phyloP scores from a whole-genome alignment of 2,329 filamentous ascomycete genomes.

The Coniosporium tulheliwenetii region DNA sequence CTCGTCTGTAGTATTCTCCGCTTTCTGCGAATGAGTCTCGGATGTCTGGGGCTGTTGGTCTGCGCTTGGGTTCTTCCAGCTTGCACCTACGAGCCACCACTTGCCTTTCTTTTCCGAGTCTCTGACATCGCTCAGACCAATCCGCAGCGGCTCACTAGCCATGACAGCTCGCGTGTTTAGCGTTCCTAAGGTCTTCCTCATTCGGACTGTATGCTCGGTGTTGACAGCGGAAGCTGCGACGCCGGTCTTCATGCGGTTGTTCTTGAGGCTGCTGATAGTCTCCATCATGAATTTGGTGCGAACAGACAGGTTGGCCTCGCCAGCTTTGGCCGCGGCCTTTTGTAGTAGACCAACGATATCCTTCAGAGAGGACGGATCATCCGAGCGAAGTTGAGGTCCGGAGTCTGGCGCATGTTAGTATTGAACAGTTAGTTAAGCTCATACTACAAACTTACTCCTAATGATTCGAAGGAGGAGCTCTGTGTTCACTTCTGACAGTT shows the following conservation, averaged over 20 bases:
- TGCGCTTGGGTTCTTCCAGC: constrained; percentile 45
- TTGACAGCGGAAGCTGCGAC: constrained; percentile 54
- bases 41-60: constrained; percentile 18
- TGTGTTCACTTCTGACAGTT: constrained; percentile 72
- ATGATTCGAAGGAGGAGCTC: constrained; percentile 78
- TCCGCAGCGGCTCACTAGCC: constrained; percentile 64
- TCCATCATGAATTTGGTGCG: constrained; percentile 97
- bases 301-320: constrained; percentile 59
- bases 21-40: constrained; percentile 2
- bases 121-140: constrained; percentile 68
- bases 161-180: constrained; percentile 55
- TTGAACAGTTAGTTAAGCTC: constrained; percentile 4
- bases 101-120: constrained; percentile 78
- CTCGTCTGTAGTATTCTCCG: constrained; percentile 4
- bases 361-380: constrained; percentile 77
- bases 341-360: constrained; percentile 74
- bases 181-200: constrained; percentile 75
- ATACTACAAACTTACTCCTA: constrained; percentile 33
- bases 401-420: constrained; percentile 30
- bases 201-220: constrained; percentile 69
- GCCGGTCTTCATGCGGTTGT: constrained; percentile 73
- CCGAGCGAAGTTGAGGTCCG: constrained; percentile 69
- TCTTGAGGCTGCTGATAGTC: constrained; percentile 85
- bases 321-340: constrained; percentile 50
- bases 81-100: constrained; percentile 98